phyloP scores from a whole-genome alignment of 2,329 filamentous ascomycete genomes.

The Didymella pinodella region DNA sequence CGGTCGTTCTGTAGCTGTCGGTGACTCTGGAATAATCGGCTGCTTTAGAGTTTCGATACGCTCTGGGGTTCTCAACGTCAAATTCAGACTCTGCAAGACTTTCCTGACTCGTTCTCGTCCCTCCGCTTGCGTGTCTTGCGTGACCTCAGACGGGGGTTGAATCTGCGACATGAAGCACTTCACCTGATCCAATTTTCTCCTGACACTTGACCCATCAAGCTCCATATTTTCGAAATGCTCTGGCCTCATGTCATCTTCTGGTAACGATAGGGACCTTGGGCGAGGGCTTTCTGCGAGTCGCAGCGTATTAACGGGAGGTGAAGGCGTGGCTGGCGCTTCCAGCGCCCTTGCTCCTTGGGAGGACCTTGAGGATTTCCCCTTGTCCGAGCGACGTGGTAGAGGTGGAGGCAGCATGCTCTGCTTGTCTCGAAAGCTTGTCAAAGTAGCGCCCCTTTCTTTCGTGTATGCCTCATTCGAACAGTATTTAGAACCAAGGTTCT shows the following conservation, averaged over 20 bases:
- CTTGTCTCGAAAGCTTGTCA: conserved; percentile 4
- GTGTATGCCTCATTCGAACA: conserved; percentile 5
- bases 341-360: not conserved
- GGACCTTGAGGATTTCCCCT: not conserved
- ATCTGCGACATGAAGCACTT: not conserved
- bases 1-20: too few species aligned
- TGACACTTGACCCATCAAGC: not conserved
- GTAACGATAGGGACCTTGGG: not conserved
- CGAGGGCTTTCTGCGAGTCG: not conserved
- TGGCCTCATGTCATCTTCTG: not conserved
- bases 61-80: not conserved
- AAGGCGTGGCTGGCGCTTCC: not conserved
- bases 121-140: not conserved
- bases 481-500: not conserved
- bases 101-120: not conserved
- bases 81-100: not conserved
- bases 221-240: not conserved
- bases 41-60: too few species aligned
- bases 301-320: not conserved
- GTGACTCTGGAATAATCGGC: too few species aligned
- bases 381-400: not conserved
- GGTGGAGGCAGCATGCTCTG: not conserved
- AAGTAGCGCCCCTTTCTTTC: not conserved
- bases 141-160: not conserved
- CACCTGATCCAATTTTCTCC: not conserved